Conservation (phyloP, 2,329 filamentous ascomycete species). For the Penicillium sp. region DNA sequence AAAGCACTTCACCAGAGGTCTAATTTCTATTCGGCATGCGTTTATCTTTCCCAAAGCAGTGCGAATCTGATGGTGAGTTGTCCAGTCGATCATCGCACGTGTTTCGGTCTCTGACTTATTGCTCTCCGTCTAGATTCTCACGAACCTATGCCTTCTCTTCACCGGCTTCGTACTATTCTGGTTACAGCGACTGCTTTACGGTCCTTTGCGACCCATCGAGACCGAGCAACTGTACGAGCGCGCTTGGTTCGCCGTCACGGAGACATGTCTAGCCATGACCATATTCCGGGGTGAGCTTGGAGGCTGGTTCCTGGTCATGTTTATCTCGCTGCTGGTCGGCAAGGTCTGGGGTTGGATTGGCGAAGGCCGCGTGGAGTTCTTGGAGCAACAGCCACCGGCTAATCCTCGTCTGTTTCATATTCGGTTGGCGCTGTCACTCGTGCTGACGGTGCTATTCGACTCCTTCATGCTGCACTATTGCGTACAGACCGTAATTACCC, state of each 20-base stretch:
- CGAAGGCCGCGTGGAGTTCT: conserved; percentile 85
- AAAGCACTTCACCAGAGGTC: conserved; percentile 91
- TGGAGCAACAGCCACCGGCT: conserved; percentile 90
- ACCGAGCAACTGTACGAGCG: conserved; percentile 96
- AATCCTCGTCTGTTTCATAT: conserved; percentile 86
- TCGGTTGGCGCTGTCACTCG: conserved; percentile 72
- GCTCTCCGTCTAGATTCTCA: conserved; percentile 64
- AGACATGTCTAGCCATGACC: conserved; percentile 96
- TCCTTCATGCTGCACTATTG: conserved; percentile 75
- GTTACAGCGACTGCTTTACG: conserved; percentile 86
- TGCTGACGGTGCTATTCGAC: conserved; percentile 76
- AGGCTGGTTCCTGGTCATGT: conserved; percentile 94
- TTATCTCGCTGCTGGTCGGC: conserved; percentile 82
- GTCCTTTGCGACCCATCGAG: conserved; percentile 84
- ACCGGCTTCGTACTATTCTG: conserved; percentile 79
- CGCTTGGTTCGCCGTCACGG: conserved; percentile 95
- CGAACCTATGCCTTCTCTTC: conserved; percentile 80
- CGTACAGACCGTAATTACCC: conserved; percentile 74
- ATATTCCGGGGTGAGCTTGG: conserved; percentile 95
- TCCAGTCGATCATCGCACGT: not conserved
- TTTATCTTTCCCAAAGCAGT: conserved; percentile 94
- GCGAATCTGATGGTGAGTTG: conserved; percentile 78
- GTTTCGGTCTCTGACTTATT: not conserved
- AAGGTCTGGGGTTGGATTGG: conserved; percentile 99
- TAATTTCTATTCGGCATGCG: conserved; percentile 97